A percentile compares a stretch with the other conserved stretches of the same genome.
Evolutionary conservation across 2,329 filamentous ascomycete species (phyloP).

Genomic region (Dothistroma pini): DNA sequence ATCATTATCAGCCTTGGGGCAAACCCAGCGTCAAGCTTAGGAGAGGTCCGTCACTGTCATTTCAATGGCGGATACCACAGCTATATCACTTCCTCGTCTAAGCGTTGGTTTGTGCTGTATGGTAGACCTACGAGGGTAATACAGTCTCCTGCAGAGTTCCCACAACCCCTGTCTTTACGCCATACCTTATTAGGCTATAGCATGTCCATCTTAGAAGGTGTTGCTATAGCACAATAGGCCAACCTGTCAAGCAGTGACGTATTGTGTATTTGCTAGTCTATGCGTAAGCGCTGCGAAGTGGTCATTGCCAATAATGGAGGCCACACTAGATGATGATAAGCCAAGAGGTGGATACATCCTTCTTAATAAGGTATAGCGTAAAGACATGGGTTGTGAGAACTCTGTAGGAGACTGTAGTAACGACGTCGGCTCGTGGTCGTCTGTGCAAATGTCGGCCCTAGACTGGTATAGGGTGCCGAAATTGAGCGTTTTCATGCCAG

Average conservation of each 20-base stretch:
- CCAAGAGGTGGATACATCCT: background rate
- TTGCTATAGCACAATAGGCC: background rate
- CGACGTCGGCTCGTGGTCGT: background rate
- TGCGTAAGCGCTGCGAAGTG: background rate
- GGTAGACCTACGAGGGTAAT: background rate
- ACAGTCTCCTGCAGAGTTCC: no score
- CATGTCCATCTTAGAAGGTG: background rate
- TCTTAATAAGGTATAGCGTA: background rate
- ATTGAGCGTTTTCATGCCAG: background rate
- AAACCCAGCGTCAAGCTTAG: background rate
- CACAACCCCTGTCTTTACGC: no score
- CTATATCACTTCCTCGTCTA: background rate
- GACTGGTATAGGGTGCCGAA: background rate
- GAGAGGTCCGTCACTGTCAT: background rate
- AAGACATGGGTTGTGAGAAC: background rate
- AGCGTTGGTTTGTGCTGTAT: background rate
- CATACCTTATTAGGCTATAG: no score
- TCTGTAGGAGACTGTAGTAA: background rate
- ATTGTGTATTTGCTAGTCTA: background rate
- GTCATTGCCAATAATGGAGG: background rate
- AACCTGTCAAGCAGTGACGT: background rate
- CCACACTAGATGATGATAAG: background rate
- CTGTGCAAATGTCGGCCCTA: background rate
- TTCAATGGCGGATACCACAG: background rate
- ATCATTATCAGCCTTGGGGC: background rate